A percentile compares a stretch with the other conserved stretches of the same genome.
These are phyloP conservation scores for Acephala macrosclerotiorum DNA, from an alignment of 2,329 filamentous ascomycete species.

Conservation along the genomic window DNA sequence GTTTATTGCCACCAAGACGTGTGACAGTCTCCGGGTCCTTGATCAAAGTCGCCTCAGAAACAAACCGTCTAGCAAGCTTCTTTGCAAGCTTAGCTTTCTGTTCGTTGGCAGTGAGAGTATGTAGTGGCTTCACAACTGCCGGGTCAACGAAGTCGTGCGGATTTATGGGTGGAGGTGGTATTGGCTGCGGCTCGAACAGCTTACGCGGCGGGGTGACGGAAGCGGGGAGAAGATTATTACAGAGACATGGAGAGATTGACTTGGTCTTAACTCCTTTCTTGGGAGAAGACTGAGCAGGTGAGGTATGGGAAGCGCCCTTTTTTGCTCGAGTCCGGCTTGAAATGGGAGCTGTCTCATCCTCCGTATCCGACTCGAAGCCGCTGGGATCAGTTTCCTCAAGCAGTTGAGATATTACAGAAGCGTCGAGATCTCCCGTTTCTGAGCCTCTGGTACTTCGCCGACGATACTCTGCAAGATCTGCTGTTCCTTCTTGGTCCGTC, in stretches of 20 bases:
- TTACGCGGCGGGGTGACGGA: neutral
- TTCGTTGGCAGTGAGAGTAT: conserved; percentile 34
- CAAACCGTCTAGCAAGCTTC: conserved; percentile 32
- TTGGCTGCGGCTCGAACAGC: conserved; percentile 13
- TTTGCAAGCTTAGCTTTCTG: conserved; percentile 34
- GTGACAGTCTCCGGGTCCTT: conserved; percentile 9
- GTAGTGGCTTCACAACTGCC: conserved; percentile 30
- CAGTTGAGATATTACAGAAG: neutral
- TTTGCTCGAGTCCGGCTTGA: neutral
- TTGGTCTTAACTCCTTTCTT: neutral
- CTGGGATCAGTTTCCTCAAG: conserved; percentile 12
- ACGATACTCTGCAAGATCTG: conserved; percentile 14
- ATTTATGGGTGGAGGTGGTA: conserved; percentile 10
- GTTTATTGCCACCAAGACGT: conserved; percentile 14
- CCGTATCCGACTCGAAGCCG: conserved; percentile 46
- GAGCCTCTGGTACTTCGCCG: conserved; percentile 15
- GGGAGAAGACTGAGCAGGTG: neutral
- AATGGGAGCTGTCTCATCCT: conserved; percentile 32
- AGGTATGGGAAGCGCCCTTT: neutral
- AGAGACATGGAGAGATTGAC: neutral
- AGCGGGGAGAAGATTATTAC: conserved; percentile 9
- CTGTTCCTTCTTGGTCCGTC: conserved; percentile 30
- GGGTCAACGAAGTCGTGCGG: conserved; percentile 21
- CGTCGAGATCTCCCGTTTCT: conserved; percentile 5
- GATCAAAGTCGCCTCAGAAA: conserved; percentile 12